phyloP scores from a whole-genome alignment of 257 asterid species.

The Gynochthodes officinalis region DNA sequence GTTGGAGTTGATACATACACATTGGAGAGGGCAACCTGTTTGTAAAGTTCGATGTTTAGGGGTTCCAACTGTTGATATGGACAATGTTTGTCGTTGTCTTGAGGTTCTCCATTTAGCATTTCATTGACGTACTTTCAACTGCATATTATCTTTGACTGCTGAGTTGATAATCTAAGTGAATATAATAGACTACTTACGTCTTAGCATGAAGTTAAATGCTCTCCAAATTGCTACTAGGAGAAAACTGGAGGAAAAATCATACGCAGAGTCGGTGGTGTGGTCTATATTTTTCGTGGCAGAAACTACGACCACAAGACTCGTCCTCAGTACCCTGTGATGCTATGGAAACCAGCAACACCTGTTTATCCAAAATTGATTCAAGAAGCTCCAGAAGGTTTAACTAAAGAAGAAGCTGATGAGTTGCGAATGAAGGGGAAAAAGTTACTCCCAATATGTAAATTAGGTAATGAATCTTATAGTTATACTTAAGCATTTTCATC shows the following conservation, averaged over 20 bases:
- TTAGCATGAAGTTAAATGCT: slow-evolving; percentile 5
- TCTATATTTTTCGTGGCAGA: slow-evolving; percentile 91
- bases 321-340: slow-evolving; percentile 82
- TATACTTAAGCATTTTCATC: background rate
- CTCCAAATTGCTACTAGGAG: slow-evolving; percentile 41
- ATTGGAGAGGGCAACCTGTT: slow-evolving; percentile 89
- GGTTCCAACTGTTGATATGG: slow-evolving; percentile 95
- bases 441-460: slow-evolving; percentile 75
- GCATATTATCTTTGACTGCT: slow-evolving; percentile 8
- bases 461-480: slow-evolving; percentile 42
- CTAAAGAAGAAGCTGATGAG: slow-evolving; percentile 79
- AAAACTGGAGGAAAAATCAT: slow-evolving; percentile 84
- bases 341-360: slow-evolving; percentile 98
- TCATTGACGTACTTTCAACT: slow-evolving; percentile 14
- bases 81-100: slow-evolving; percentile 75
- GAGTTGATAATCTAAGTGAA: background rate
- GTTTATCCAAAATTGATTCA: slow-evolving; percentile 97
- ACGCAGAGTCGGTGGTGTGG: slow-evolving; percentile 76
- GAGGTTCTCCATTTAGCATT: slow-evolving; percentile 58
- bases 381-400: slow-evolving; percentile 92
- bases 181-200: background rate
- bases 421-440: slow-evolving; percentile 66
- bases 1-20: slow-evolving; percentile 97
- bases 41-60: slow-evolving; percentile 99
- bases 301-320: slow-evolving; percentile 70